Base-by-base conservation (phyloP, 768 basidiomycete genomes). In the Tulasnella sp. region DNA sequence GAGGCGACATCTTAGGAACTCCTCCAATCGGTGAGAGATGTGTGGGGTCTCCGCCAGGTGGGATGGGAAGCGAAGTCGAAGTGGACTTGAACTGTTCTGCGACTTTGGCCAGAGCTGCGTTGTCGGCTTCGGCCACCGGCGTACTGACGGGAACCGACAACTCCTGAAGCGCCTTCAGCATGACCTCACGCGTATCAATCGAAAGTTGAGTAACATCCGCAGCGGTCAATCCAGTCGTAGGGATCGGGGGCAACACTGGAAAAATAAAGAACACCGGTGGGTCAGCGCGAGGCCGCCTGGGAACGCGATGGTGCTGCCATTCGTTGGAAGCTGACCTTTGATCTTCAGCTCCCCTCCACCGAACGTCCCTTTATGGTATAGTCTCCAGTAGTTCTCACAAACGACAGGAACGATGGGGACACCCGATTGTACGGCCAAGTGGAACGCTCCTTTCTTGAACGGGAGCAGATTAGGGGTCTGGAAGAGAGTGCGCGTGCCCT, bases 381-480 rank as follows among this genome's bases (percentile, higher is more conserved):
- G 83, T 81, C 90, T 87, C 90, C 94, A 94, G 85, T 99, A 99
- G 86, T 98, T 98, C 88, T 99, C 96, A 76, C 92, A 91, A 2
- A 99, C 93, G 76, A 99, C 90, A 8, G 98, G 97, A 42, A 95
- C 90, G 84, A 99, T 93, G 8, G 98, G 97, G 72, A 99, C 90
- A 42, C 93, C 92, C 18, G 95, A 92, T 86, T 96, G 93, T 37
- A 99, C 89, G 41, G 98, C 98, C 75, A 98, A 90, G 85, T 99
- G 96, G 89, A 99, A 99, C 3, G 96, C 97, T 58, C 98, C 98
- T 86, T 98, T 99, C 89, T 99, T 99, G 88, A 99, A 93, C 3
- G 95, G 93, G 7, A 94, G 88, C 85, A 99, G 86, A 44, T 90
- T 89, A 11, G 93, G 90, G 44, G 88, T 86, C 81, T 92, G 88